Evolutionary conservation across 805 yeast genomes (phyloP).

Genomic region (Saccharomycopsis fermentans): DNA sequence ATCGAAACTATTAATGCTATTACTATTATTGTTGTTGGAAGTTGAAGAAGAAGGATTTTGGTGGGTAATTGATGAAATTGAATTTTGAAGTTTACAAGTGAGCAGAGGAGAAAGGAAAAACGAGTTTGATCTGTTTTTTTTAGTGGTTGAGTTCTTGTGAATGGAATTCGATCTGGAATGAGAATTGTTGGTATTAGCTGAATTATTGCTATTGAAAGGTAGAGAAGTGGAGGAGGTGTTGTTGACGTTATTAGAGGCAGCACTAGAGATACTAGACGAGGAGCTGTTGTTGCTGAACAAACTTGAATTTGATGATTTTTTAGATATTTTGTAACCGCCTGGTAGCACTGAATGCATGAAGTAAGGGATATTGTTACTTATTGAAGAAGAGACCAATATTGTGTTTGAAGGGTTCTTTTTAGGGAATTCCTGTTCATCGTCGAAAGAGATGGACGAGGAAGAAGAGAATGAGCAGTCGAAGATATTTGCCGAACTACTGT

Average conservation of each 20-base stretch:
- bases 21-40: no score
- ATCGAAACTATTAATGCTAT: constrained; percentile 21
- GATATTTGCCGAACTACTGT: neutral
- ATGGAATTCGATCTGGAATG: neutral
- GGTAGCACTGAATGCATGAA: neutral
- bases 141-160: neutral
- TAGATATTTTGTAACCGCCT: neutral
- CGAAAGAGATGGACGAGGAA: neutral
- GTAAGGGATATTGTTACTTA: neutral
- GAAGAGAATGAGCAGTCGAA: neutral
- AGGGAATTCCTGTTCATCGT: neutral
- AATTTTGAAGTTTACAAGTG: neutral
- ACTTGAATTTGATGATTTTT: neutral
- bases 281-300: constrained; percentile 1
- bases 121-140: neutral
- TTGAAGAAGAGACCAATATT: no score
- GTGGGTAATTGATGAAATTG: neutral
- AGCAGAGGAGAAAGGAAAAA: neutral
- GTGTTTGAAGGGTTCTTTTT: neutral
- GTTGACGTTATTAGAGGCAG: neutral
- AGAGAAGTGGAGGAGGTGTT: neutral
- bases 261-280: neutral
- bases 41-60: no score
- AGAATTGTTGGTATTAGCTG: neutral
- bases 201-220: neutral